Evolutionary conservation across 2,329 filamentous ascomycete genomes (phyloP).

Genomic region (Aspergillus chevalieri): DNA sequence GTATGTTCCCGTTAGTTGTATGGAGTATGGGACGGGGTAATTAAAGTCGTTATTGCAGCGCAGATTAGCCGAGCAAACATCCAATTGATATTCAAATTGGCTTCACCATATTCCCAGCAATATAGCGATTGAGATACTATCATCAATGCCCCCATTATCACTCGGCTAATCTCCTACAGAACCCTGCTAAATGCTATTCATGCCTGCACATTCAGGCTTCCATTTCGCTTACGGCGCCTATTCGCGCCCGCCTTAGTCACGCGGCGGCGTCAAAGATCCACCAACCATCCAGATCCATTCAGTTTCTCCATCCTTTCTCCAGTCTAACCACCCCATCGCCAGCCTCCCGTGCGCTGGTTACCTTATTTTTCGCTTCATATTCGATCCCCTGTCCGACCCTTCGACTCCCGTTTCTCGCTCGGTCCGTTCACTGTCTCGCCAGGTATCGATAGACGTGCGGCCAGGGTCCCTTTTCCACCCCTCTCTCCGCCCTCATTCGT

Average conservation of each 20-base stretch:
- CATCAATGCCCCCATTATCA: too few species aligned
- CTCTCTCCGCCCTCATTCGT: conserved; percentile 21
- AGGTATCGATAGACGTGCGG: conserved; percentile 8
- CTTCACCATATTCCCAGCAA: too few species aligned
- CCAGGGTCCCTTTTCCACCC: conserved; percentile 19
- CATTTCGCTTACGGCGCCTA: conserved; percentile 36
- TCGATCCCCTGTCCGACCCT: conserved; percentile 1
- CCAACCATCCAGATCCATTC: conserved; percentile 29
- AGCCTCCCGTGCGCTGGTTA: conserved; percentile 6
- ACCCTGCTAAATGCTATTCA: background rate
- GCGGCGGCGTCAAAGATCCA: conserved; percentile 34
- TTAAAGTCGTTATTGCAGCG: background rate
- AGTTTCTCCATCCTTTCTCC: conserved; percentile 17
- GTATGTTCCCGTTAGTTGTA: background rate
- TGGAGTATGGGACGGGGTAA: background rate
- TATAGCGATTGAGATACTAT: too few species aligned
- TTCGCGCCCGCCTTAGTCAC: conserved; percentile 21
- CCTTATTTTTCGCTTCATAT: background rate
- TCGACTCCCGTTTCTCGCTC: background rate
- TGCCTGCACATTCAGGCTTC: conserved; percentile 16
- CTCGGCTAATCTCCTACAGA: too few species aligned
- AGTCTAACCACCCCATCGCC: conserved; percentile 2
- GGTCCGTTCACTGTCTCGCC: background rate
- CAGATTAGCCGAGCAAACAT: too few species aligned
- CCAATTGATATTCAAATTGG: too few species aligned